phyloP scores from a whole-genome alignment of 1,284 basidiomycete species.

The Rhodotorula sp. region DNA sequence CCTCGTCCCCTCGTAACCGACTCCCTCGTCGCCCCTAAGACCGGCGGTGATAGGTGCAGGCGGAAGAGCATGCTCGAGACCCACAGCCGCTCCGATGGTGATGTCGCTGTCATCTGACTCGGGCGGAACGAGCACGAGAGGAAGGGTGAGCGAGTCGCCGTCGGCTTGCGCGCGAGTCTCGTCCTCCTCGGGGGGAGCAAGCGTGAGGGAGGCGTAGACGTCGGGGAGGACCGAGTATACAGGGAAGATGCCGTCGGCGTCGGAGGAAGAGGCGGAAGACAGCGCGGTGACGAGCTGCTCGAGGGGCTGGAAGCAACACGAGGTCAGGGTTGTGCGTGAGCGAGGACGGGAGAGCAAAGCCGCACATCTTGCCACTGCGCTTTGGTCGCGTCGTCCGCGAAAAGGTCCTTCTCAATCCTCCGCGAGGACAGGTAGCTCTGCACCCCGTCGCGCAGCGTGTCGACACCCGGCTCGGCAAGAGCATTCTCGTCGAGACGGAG shows the following conservation, averaged over 20 bases:
- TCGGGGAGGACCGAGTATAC: slow-evolving; percentile 45
- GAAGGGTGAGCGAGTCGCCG: slow-evolving; percentile 65
- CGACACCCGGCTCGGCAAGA: slow-evolving; percentile 11
- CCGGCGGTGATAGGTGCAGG: slow-evolving; percentile 40
- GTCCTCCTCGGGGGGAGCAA: slow-evolving; percentile 47
- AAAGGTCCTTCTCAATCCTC: slow-evolving; percentile 35
- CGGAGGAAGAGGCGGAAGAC: slow-evolving; percentile 1
- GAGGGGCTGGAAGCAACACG: slow-evolving; percentile 3
- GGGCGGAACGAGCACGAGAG: slow-evolving; percentile 77
- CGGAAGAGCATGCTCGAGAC: slow-evolving; percentile 51
- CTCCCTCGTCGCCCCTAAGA: slow-evolving; percentile 59
- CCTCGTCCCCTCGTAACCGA: slow-evolving; percentile 60
- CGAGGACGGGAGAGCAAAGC: neutral
- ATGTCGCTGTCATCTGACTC: slow-evolving; percentile 76
- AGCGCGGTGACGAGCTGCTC: slow-evolving; percentile 31
- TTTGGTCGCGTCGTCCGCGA: slow-evolving; percentile 35
- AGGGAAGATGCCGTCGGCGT: slow-evolving; percentile 13
- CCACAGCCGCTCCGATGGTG: slow-evolving; percentile 1
- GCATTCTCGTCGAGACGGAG: slow-evolving; percentile 27
- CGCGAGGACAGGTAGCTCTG: slow-evolving; percentile 31
- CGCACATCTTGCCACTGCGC: slow-evolving; percentile 40
- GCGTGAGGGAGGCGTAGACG: slow-evolving; percentile 3
- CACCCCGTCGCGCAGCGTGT: slow-evolving; percentile 32
- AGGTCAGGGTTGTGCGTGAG: neutral
- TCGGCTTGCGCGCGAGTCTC: slow-evolving; percentile 54